Evolutionary conservation across 345 rosid genomes (phyloP).

Genomic region (Tarenaya hassleriana): DNA sequence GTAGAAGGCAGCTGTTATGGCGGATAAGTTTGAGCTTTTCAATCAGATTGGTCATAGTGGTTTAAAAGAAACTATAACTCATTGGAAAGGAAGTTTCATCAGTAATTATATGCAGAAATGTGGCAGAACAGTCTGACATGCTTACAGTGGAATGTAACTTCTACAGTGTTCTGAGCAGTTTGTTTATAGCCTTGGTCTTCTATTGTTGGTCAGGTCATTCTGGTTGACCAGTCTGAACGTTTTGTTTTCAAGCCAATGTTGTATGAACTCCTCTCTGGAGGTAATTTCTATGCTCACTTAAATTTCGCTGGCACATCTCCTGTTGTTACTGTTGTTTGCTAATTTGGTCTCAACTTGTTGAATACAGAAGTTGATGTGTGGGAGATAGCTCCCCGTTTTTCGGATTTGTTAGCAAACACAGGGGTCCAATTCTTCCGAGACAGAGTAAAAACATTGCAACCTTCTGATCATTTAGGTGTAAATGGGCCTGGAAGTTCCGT

Average conservation of each 20-base stretch:
- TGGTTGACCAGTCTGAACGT: conserved; percentile 86
- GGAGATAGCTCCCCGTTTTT: conserved; percentile 96
- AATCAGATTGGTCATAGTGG: no score
- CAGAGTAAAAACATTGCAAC: conserved; percentile 63
- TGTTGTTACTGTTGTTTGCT: conserved; percentile 11
- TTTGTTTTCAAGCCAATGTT: conserved; percentile 97
- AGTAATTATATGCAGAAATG: no score
- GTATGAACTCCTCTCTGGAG: conserved; percentile 90
- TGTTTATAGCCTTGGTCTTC: background rate
- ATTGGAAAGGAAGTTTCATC: no score
- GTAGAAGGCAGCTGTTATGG: no score
- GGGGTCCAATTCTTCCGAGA: conserved; percentile 68
- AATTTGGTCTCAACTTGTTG: conserved; percentile 9
- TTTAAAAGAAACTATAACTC: no score
- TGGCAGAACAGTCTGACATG: no score
- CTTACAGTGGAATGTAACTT: no score
- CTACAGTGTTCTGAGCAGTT: no score
- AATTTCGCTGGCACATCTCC: conserved; percentile 1
- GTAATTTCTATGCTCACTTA: conserved; percentile 30
- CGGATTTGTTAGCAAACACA: conserved; percentile 72
- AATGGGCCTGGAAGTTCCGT: conserved; percentile 40
- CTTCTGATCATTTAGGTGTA: conserved; percentile 53
- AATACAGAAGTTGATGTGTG: conserved; percentile 87
- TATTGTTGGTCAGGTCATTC: conserved; percentile 51
- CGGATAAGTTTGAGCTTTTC: no score